Evolutionary conservation across 2,329 filamentous ascomycete genomes (phyloP).

Genomic region (Knoxdaviesia proteae): DNA sequence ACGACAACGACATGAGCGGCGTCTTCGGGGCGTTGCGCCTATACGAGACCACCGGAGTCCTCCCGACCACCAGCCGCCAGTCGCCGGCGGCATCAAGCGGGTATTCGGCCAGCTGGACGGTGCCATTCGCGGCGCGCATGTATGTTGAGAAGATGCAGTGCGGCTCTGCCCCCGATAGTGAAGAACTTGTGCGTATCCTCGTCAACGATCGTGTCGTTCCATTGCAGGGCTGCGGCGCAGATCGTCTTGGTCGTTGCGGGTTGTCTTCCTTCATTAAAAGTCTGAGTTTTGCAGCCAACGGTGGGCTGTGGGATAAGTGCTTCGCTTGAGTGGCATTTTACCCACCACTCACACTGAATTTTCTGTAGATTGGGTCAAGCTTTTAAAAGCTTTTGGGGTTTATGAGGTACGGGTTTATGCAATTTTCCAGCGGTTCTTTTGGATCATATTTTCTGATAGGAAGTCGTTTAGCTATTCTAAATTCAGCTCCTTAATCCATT

Average conservation of each 20-base stretch:
- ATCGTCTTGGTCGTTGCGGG: slow-evolving; percentile 49
- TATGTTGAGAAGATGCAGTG: slow-evolving; percentile 82
- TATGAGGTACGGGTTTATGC: no score
- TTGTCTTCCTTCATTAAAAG: slow-evolving; percentile 52
- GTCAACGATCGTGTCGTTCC: slow-evolving; percentile 69
- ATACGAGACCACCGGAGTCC: slow-evolving; percentile 42
- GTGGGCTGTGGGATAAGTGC: slow-evolving; percentile 57
- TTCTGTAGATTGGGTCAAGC: no score
- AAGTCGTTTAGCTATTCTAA: no score
- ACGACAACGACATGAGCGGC: slow-evolving; percentile 71
- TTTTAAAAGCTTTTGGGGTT: no score
- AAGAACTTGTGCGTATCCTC: slow-evolving; percentile 59
- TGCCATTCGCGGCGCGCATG: slow-evolving; percentile 62
- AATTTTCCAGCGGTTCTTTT: no score
- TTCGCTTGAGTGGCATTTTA: slow-evolving; percentile 12
- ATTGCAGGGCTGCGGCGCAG: slow-evolving; percentile 47
- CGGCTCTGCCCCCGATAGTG: slow-evolving; percentile 16
- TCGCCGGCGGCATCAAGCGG: slow-evolving; percentile 35
- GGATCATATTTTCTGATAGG: no score
- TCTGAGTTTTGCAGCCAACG: slow-evolving; percentile 48
- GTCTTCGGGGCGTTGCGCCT: slow-evolving; percentile 61
- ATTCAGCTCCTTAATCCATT: no score
- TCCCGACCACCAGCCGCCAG: slow-evolving; percentile 28
- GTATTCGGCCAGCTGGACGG: slow-evolving; percentile 57
- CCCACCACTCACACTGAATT: no score